Percentiles rank a stretch among this genome's conserved stretches.
These are phyloP conservation scores for Populus pruinosa DNA, from an alignment of 345 rosid species.

Conservation along the genomic window DNA sequence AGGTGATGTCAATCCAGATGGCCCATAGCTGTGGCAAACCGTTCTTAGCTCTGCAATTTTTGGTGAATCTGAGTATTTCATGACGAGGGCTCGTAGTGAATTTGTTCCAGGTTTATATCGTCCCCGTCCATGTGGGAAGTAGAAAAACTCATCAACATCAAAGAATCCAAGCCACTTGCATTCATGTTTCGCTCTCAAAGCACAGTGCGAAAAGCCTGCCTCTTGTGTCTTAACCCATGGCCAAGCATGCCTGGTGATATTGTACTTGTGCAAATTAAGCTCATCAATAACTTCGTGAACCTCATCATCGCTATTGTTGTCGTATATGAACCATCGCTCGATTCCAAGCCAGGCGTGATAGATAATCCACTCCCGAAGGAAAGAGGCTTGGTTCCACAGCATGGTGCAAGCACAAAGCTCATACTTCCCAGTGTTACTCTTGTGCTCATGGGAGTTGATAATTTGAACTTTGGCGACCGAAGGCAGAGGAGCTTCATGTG, in stretches of 20 bases:
- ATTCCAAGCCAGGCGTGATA: conserved; percentile 94
- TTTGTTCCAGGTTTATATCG: conserved; percentile 45
- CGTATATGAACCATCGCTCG: conserved; percentile 93
- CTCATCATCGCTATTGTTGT: conserved; percentile 84
- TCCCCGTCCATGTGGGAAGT: conserved; percentile 51
- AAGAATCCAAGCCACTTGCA: conserved; percentile 95
- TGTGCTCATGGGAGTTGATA: conserved; percentile 17
- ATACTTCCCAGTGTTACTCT: conserved; percentile 34
- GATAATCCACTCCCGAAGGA: conserved; percentile 74
- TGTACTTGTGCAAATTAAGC: conserved; percentile 54
- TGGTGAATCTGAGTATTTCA: conserved; percentile 62
- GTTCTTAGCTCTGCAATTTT: conserved; percentile 72
- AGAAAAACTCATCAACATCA: conserved; percentile 92
- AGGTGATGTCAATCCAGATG: conserved; percentile 70
- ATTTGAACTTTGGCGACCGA: conserved; percentile 58
- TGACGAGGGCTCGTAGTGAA: conserved; percentile 53
- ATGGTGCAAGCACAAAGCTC: conserved; percentile 90
- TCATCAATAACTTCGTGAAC: conserved; percentile 51
- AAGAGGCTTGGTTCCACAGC: conserved; percentile 91
- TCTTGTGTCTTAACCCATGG: conserved; percentile 99
- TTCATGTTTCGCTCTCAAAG: conserved; percentile 65
- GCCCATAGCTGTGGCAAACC: conserved; percentile 85
- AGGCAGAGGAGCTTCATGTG: conserved; percentile 36
- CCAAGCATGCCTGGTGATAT: conserved; percentile 75
- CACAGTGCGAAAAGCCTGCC: conserved; percentile 95